Percentiles rank a stretch among this genome's conserved stretches.
These are phyloP conservation scores for Mrakiaceae sp. DNA, from an alignment of 1,284 basidiomycete species.

Conservation along the genomic window DNA sequence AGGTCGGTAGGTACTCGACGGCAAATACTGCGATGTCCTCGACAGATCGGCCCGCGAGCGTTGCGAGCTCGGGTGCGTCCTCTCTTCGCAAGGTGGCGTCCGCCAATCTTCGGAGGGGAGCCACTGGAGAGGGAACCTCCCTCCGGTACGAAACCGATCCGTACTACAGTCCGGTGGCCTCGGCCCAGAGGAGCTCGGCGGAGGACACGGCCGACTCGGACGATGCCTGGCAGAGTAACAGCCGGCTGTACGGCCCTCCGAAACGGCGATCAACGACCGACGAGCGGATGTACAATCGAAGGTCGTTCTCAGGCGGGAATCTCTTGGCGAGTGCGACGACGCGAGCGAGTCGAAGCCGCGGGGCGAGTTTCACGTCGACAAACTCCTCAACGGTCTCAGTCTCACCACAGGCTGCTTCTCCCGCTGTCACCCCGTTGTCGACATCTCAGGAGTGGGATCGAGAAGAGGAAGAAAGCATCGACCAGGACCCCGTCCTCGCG, in stretches of 20 bases:
- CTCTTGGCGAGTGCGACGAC: background rate
- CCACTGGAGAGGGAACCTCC: background rate
- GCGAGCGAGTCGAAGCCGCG: slow-evolving; percentile 2
- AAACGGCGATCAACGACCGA: too few species aligned
- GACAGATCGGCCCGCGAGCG: slow-evolving; percentile 1
- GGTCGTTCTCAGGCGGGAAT: too few species aligned
- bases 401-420: background rate
- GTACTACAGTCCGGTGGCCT: background rate
- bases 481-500: background rate
- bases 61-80: slow-evolving; percentile 8
- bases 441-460: background rate
- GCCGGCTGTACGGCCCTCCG: too few species aligned
- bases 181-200: too few species aligned
- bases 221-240: too few species aligned
- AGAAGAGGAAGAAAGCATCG: background rate
- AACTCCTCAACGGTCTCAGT: slow-evolving; percentile 7
- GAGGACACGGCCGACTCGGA: too few species aligned
- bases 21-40: background rate
- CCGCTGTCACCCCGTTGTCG: background rate
- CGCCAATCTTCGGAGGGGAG: slow-evolving; percentile 11
- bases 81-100: slow-evolving; percentile 14
- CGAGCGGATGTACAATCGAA: too few species aligned
- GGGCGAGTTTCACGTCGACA: slow-evolving; percentile 10
- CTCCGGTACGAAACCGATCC: background rate
- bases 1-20: too few species aligned